Base-by-base conservation (phyloP, 176 grass and related monocot species). In the Oryza brachyantha region DNA sequence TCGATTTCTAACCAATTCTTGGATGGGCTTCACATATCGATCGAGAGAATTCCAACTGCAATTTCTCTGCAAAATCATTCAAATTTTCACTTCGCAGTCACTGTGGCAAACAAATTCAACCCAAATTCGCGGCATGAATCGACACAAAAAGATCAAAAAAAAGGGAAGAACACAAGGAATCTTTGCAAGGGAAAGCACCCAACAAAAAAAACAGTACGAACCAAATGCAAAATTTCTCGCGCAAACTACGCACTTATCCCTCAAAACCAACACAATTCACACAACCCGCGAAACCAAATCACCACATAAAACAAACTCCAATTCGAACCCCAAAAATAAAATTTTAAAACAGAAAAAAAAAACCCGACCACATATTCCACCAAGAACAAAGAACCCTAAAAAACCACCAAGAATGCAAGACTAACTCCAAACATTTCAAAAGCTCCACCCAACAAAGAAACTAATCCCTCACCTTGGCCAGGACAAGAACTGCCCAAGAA, bases 1-100 rank as follows among this genome's bases (percentile, higher is more conserved):
- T 57, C 10, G 52, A 57, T 57, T 24, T 57, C 52, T n/a, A 10
- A 21, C n/a, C 8, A 22, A 0, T 57, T 57, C n/a, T 75, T 63
- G 6, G 41, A 62, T 39, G 27, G 27, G n/a, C 57, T 85, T 89
- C 72, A 89, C 87, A 89, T 85, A 43, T 81, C 82, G 72, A 58
- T 57, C 77, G 28, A 21, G 29, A 14, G 4, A 5, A 77, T 61
- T 48, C 14, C 4, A 42, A 28, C 1, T n/a, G 31, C 14, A 5
- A 67, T 34, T 54, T 72, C 29, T 4, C 87, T 89, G 82, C 45
- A 85, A 40, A 69, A 66, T 66, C 22, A 57, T 28, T 8, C 5
- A 28, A 62, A 59, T 62, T 74, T 74, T 4, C 45, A 22, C 17
- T 55, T 5, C 13, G 29, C 8, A 61, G 29, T 79, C 74, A 42